Base-by-base conservation (phyloP, 805 yeast genomes). In the Kodamaea neixiangensis region DNA sequence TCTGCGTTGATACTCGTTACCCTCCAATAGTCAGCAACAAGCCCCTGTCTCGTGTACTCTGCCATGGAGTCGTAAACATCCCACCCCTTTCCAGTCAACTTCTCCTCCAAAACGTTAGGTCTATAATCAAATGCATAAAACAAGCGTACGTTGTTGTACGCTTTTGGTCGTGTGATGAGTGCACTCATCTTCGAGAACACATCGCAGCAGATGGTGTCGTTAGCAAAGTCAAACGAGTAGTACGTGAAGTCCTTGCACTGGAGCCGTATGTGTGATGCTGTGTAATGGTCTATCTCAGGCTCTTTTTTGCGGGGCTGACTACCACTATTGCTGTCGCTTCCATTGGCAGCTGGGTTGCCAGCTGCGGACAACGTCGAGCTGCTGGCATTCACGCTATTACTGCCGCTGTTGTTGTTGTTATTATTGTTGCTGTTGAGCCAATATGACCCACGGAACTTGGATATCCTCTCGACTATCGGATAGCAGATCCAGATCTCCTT, bases 401-500 rank as follows among this genome's bases (percentile, higher is more conserved):
- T 48, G 50, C 45, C 55, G 11, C 46, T 50, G 19, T 50, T 54
- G 17, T 49, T 57, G 10, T 54, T 58, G n/a, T 14, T 39, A 37
- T 43, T 35, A 38, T 53, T 46, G 34, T 48, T 35, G 37, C 40
- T 33, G 48, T 49, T 52, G 14, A 64, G 48, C 67, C 72, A 60
- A 56, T 83, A 71, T 48, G 86, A 66, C 55, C 92, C 83, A 54
- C 80, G 66, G 54, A 80, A 71, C 64, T 81, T 77, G 57, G 79
- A 79, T 1, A 86, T 82, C 44, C 75, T 75, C 44, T 82, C 85
- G 29, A 92, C 83, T 55, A 91, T 81, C 1, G 97, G 97, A 66
- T 90, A 93, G 52, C 96, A 87, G 25, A 90, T 78, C 99, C 98
- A 94, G 25, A 89, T 80, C 65, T 94, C 98, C 51, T 83, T 73